Evolutionary conservation across 495 filamentous ascomycete genomes (phyloP).

Genomic region (Tuber melanosporum): DNA sequence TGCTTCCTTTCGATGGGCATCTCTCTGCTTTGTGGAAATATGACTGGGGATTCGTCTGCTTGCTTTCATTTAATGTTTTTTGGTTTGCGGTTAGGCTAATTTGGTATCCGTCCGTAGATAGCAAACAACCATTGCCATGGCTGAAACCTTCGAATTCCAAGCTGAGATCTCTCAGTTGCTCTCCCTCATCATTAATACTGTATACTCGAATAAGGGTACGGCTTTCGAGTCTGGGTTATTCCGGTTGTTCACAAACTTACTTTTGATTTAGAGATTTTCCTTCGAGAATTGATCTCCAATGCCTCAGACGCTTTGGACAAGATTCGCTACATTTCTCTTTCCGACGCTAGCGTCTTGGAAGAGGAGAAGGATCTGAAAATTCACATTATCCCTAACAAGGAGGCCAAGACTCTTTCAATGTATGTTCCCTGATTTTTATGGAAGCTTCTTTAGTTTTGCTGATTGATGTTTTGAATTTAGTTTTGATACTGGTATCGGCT

Average conservation of each 20-base stretch:
- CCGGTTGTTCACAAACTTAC: constrained; percentile 10
- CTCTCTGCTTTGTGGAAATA: background rate
- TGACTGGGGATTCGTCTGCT: background rate
- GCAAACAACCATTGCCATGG: constrained; percentile 51
- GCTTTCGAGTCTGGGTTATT: background rate
- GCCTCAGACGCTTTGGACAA: constrained; percentile 98
- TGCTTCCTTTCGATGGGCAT: background rate
- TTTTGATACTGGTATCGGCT: constrained; percentile 96
- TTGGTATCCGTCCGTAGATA: constrained; percentile 18
- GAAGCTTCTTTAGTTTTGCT: constrained; percentile 4
- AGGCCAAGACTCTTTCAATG: constrained; percentile 92
- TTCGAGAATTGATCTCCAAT: constrained; percentile 96
- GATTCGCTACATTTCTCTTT: constrained; percentile 96
- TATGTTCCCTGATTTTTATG: constrained; percentile 10
- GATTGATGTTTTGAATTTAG: constrained; percentile 13
- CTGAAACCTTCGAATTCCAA: constrained; percentile 98
- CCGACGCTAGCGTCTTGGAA: constrained; percentile 94
- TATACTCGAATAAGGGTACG: constrained; percentile 98
- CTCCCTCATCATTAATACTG: constrained; percentile 98
- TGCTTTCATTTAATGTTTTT: background rate
- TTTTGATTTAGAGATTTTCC: constrained; percentile 60
- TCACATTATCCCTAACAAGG: constrained; percentile 96
- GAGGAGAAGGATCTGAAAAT: constrained; percentile 92
- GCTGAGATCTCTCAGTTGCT: constrained; percentile 99
- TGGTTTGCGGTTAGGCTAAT: background rate